Percentiles rank a stretch among this genome's conserved stretches.
phyloP scores from a whole-genome alignment of 2,329 filamentous ascomycete species.

The Phyllosticta citriasiana region DNA sequence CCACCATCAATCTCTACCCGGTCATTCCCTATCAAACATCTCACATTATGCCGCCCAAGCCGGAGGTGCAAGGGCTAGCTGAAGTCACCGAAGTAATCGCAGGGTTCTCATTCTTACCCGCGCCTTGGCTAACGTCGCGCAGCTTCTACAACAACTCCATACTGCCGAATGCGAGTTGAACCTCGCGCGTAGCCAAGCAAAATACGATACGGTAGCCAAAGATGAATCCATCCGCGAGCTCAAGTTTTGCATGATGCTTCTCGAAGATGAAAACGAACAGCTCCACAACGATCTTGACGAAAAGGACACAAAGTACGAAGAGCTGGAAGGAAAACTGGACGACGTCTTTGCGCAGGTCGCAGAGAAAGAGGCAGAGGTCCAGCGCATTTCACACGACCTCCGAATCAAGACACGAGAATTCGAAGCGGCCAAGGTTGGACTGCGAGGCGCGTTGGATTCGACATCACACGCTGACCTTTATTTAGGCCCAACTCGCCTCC shows the following conservation, averaged over 20 bases:
- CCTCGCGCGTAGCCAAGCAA: constrained; percentile 55
- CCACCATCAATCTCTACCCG: not conserved
- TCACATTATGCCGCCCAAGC: constrained; percentile 17
- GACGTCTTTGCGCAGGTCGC: constrained; percentile 38
- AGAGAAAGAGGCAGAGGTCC: constrained; percentile 35
- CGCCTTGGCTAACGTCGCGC: constrained; percentile 6
- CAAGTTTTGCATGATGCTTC: constrained; percentile 57
- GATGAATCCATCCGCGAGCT: constrained; percentile 65
- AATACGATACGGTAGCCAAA: constrained; percentile 58
- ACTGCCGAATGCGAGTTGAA: constrained; percentile 54
- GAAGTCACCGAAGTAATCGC: constrained; percentile 25
- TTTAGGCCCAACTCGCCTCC: constrained; percentile 59
- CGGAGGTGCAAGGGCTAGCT: constrained; percentile 19
- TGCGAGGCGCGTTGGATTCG: not conserved
- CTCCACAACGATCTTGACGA: constrained; percentile 54
- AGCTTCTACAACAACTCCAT: constrained; percentile 42
- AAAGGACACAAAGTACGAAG: constrained; percentile 50
- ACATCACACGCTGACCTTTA: not conserved
- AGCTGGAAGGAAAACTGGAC: constrained; percentile 41
- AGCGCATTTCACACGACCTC: constrained; percentile 41
- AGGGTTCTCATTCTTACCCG: not conserved
- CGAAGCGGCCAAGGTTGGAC: constrained; percentile 47
- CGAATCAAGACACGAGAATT: constrained; percentile 45
- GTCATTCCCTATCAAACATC: not conserved
- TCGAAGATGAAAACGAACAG: constrained; percentile 63